Percentiles rank a stretch among this genome's conserved stretches.
phyloP scores from a whole-genome alignment of 108 stramenopile species.

The Stephanodiscus triporus region DNA sequence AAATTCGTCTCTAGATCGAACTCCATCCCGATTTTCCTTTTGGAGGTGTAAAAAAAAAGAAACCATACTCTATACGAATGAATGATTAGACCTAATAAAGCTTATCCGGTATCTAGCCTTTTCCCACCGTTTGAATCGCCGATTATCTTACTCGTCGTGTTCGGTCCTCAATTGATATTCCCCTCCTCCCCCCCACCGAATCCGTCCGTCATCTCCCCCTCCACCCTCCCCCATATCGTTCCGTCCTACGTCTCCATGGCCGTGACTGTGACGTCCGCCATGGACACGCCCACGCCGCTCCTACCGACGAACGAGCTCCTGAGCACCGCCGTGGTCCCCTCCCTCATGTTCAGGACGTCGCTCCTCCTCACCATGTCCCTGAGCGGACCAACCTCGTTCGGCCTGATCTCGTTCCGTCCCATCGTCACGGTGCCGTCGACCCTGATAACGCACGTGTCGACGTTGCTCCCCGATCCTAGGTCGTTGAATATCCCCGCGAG shows the following conservation, averaged over 20 bases:
- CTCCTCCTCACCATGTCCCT: slow-evolving; percentile 65
- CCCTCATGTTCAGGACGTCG: slow-evolving; percentile 62
- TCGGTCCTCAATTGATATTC: no score
- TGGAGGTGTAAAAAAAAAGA: no score
- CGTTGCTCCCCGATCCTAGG: slow-evolving; percentile 93
- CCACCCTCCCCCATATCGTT: not conserved
- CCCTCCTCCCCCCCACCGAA: not conserved
- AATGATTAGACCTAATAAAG: no score
- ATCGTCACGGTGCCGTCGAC: slow-evolving; percentile 70
- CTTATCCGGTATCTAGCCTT: no score
- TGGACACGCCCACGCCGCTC: slow-evolving; percentile 32
- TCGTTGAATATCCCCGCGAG: slow-evolving; percentile 98
- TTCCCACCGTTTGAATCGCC: no score
- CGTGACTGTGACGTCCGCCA: slow-evolving; percentile 68
- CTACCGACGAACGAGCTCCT: slow-evolving; percentile 51
- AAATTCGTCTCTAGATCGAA: slow-evolving; percentile 66
- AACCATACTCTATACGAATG: no score
- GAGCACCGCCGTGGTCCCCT: slow-evolving; percentile 82
- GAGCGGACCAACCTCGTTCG: slow-evolving; percentile 75
- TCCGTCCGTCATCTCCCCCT: not conserved
- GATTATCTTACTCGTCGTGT: no score
- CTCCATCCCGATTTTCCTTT: slow-evolving; percentile 31
- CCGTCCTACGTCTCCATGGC: slow-evolving; percentile 52
- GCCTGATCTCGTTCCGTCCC: slow-evolving; percentile 75
- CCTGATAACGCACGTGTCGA: slow-evolving; percentile 94